Percentiles rank a stretch among this genome's conserved stretches.
These are phyloP conservation scores for Geotrichum reessii DNA, from an alignment of 1,139 yeast genomes.

Conservation along the genomic window DNA sequence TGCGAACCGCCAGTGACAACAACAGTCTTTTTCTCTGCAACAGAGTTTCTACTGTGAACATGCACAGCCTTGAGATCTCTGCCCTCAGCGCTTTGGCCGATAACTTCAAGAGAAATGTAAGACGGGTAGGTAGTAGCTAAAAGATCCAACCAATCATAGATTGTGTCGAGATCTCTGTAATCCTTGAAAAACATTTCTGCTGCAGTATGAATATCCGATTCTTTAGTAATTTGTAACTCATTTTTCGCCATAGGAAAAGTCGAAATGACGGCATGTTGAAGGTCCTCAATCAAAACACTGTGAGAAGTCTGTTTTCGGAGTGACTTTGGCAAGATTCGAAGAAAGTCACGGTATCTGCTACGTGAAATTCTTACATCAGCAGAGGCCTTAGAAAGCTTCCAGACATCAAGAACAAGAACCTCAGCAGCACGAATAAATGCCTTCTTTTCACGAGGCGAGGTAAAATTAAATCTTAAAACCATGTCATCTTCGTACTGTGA, in stretches of 20 bases:
- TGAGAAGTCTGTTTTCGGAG: conserved; percentile 25
- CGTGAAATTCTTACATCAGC: conserved; percentile 32
- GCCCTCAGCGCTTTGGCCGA: conserved; percentile 73
- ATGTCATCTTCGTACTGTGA: conserved; percentile 46
- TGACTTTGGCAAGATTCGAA: conserved; percentile 30
- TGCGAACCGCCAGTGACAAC: conserved; percentile 81
- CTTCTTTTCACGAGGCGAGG: conserved; percentile 24
- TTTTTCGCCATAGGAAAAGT: conserved; percentile 24
- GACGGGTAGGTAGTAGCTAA: conserved; percentile 52
- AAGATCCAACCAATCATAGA: conserved; percentile 65
- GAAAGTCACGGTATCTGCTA: conserved; percentile 27
- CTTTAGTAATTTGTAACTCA: conserved; percentile 6
- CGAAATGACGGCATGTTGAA: conserved; percentile 32
- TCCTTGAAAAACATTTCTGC: conserved; percentile 53
- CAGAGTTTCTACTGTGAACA: conserved; percentile 43
- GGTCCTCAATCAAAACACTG: conserved; percentile 29
- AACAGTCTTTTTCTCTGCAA: conserved; percentile 54
- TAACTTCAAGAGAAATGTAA: conserved; percentile 51
- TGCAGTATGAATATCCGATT: conserved; percentile 14
- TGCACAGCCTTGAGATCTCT: conserved; percentile 64
- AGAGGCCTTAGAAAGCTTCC: conserved; percentile 31
- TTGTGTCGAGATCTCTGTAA: conserved; percentile 62
- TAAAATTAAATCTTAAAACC: conserved; percentile 46
- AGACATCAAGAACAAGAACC: conserved; percentile 35
- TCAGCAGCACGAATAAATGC: conserved; percentile 31